These are phyloP conservation scores for Colletotrichum graminicola DNA, from an alignment of 2,329 filamentous ascomycete genomes.

Conservation along the genomic window DNA sequence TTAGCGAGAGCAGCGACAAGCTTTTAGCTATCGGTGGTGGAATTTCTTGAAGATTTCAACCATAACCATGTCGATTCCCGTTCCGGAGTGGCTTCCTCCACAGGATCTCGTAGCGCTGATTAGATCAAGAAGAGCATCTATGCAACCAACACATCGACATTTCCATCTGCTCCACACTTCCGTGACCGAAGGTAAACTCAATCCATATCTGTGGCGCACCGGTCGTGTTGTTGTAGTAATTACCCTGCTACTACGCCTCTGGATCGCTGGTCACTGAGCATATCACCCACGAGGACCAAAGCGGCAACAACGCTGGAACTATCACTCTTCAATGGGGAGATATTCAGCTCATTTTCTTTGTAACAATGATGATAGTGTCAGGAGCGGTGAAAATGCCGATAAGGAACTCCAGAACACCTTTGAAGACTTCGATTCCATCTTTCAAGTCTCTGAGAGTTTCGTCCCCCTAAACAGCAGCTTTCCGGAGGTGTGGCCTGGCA, in stretches of 20 bases:
- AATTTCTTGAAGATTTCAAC: too few relatives aligned
- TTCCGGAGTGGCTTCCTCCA: too few relatives aligned
- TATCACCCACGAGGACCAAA: constrained; percentile 64
- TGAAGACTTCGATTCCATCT: constrained; percentile 54
- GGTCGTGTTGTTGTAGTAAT: constrained; percentile 55
- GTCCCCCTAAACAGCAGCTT: constrained; percentile 17
- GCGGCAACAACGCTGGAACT: constrained; percentile 69
- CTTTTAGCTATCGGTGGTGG: too few relatives aligned
- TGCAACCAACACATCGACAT: constrained; percentile 64
- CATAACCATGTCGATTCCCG: too few relatives aligned
- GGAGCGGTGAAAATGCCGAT: constrained; percentile 57
- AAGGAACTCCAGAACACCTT: constrained; percentile 44
- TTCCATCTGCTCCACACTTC: constrained; percentile 55
- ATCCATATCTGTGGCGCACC: too few relatives aligned
- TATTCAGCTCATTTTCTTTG: constrained; percentile 72
- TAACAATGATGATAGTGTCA: constrained; percentile 64
- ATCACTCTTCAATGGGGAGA: constrained; percentile 73
- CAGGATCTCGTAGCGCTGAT: constrained; percentile 15
- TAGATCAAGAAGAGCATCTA: constrained; percentile 49
- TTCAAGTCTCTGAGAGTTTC: constrained; percentile 46
- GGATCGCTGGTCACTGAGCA: too few relatives aligned
- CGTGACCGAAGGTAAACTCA: constrained; percentile 59
- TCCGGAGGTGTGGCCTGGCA: constrained; percentile 17
- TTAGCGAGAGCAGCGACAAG: too few relatives aligned
- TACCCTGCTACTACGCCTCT: too few relatives aligned